Percentiles rank a stretch among this genome's conserved stretches.
Conservation (phyloP, 257 asterid species). For the Leptodermis oblonga region DNA sequence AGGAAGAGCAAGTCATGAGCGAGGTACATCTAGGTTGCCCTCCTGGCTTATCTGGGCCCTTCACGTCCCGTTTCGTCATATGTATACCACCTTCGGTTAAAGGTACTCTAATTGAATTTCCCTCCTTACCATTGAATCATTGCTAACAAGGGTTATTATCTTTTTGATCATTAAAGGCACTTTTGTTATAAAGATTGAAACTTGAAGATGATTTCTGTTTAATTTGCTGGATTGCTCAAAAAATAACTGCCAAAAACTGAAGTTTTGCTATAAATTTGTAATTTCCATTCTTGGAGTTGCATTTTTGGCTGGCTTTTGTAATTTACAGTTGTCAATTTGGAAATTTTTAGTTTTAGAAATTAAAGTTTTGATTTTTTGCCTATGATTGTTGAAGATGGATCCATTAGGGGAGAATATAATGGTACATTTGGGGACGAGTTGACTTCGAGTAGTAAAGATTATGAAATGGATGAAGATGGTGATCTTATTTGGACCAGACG, state of each 20-base stretch:
- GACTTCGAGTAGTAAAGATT: slow-evolving; percentile 23
- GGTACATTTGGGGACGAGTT: slow-evolving; percentile 11
- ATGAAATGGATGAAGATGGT: slow-evolving; percentile 87
- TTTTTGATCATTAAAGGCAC: neutral
- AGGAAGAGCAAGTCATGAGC: slow-evolving; percentile 86
- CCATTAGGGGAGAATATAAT: slow-evolving; percentile 11
- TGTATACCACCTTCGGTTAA: slow-evolving; percentile 36
- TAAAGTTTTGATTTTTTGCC: neutral
- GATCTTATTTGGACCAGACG: slow-evolving; percentile 66
- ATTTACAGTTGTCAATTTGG: neutral
- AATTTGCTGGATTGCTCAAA: neutral
- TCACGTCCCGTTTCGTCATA: slow-evolving; percentile 65
- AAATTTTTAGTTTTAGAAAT: neutral
- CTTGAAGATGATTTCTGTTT: neutral
- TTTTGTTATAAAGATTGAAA: neutral
- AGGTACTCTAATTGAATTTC: slow-evolving; percentile 20
- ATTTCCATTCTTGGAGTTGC: neutral
- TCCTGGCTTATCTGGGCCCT: slow-evolving; percentile 55
- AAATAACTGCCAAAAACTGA: neutral
- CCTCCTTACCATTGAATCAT: neutral
- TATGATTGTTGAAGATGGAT: slow-evolving; percentile 35
- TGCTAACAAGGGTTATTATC: neutral
- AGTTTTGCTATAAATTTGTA: neutral
- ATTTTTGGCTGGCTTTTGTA: neutral
- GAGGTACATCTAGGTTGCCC: slow-evolving; percentile 95